A percentile compares a stretch with the other conserved stretches of the same genome.
These are phyloP conservation scores for Casaregolazyma lundiana DNA, from an alignment of 1,139 yeast genomes.

Conservation along the genomic window DNA sequence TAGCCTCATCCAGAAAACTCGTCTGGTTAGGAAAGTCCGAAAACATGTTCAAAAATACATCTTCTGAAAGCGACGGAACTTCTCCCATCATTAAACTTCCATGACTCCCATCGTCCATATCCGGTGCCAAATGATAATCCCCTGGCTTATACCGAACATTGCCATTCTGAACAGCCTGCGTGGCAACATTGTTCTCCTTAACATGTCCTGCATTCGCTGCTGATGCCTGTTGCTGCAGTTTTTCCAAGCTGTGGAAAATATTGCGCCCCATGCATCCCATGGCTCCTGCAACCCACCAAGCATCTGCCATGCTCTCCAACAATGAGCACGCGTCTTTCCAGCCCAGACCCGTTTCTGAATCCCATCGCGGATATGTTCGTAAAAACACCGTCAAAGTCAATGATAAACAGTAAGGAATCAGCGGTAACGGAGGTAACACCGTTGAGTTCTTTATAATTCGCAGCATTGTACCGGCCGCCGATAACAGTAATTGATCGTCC, in stretches of 20 bases:
- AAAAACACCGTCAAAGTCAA: slow-evolving; percentile 34
- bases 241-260: slow-evolving; percentile 28
- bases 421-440: slow-evolving; percentile 31
- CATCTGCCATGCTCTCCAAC: slow-evolving; percentile 29
- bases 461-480: slow-evolving; percentile 31
- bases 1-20: slow-evolving; percentile 33
- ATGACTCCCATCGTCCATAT: neutral
- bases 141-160: neutral
- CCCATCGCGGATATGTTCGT: slow-evolving; percentile 31
- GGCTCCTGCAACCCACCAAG: slow-evolving; percentile 38
- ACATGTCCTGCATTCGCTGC: slow-evolving; percentile 4
- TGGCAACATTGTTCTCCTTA: slow-evolving; percentile 3
- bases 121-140: neutral
- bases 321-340: slow-evolving; percentile 30
- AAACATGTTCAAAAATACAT: slow-evolving; percentile 32
- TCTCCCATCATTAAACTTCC: neutral
- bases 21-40: slow-evolving; percentile 36
- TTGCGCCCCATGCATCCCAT: slow-evolving; percentile 36
- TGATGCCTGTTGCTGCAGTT: slow-evolving; percentile 16
- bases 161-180: slow-evolving; percentile 5
- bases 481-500: slow-evolving; percentile 20
- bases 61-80: slow-evolving; percentile 21
- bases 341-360: slow-evolving; percentile 26
- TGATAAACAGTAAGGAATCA: slow-evolving; percentile 34
- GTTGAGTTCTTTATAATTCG: slow-evolving; percentile 24